A percentile compares a stretch with the other conserved stretches of the same genome.
phyloP scores from a whole-genome alignment of 148 eudicot genomes.

The Heliosperma pusillum region DNA sequence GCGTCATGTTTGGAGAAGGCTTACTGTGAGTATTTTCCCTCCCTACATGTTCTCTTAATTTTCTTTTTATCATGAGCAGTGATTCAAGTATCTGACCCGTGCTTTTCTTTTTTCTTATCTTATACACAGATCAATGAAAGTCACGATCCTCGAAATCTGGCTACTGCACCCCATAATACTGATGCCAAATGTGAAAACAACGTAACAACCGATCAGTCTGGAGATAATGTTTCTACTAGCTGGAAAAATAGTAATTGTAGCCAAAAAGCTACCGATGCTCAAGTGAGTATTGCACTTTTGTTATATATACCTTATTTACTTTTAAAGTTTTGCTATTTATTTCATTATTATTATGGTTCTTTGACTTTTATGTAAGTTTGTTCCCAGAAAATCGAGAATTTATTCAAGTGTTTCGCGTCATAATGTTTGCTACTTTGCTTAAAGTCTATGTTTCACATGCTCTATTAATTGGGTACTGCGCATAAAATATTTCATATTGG shows the following conservation, averaged over 20 bases:
- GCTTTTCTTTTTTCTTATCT: not conserved
- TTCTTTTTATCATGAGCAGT: not conserved
- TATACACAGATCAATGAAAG: slow-evolving; percentile 25
- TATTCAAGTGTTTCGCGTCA: too few species aligned
- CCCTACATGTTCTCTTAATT: not conserved
- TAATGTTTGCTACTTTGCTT: too few species aligned
- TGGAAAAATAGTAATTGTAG: slow-evolving; percentile 19
- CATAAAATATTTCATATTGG: too few species aligned
- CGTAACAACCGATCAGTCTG: slow-evolving; percentile 22
- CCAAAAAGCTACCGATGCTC: slow-evolving; percentile 31
- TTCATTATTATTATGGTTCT: not conserved
- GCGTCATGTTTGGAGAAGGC: slow-evolving; percentile 67
- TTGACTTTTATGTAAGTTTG: not conserved
- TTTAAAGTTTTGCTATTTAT: not conserved
- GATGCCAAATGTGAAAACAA: slow-evolving; percentile 25
- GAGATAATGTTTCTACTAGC: slow-evolving; percentile 32
- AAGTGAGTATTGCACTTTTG: slow-evolving; percentile 29
- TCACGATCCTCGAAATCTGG: slow-evolving; percentile 20
- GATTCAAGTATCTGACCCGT: not conserved
- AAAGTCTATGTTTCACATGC: too few species aligned
- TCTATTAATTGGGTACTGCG: too few species aligned
- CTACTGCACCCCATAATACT: slow-evolving; percentile 20
- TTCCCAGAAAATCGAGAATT: too few species aligned
- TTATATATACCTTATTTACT: not conserved
- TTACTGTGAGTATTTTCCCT: slow-evolving; percentile 24